Conservation (phyloP, 75 land plant genomes). For the Sequoiadendron giganteum region DNA sequence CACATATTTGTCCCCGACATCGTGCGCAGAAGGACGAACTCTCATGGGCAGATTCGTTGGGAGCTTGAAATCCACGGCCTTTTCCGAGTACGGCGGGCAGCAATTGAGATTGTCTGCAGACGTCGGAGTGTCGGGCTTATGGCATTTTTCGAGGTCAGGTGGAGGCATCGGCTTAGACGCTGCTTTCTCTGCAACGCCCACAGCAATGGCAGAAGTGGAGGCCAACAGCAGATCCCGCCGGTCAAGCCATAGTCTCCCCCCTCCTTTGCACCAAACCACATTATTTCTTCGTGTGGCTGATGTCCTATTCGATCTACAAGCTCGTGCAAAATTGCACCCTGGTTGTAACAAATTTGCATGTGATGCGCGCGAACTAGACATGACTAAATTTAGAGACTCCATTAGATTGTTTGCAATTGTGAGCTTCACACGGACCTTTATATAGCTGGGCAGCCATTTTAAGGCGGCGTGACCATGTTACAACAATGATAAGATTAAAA, state of each 20-base stretch:
- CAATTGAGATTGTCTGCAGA: conserved; percentile 29
- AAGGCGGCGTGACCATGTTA: too few relatives aligned
- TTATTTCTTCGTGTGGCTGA: not conserved
- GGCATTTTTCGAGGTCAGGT: conserved; percentile 44
- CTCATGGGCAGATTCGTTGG: conserved; percentile 14
- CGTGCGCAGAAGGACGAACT: conserved; percentile 39
- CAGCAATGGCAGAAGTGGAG: not conserved
- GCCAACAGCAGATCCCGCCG: not conserved
- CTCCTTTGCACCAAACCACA: not conserved
- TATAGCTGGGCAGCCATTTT: too few relatives aligned
- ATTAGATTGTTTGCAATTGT: too few relatives aligned
- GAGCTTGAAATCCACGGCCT: conserved; percentile 5
- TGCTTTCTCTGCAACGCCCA: not conserved
- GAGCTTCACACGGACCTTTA: too few relatives aligned
- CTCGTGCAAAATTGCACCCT: too few relatives aligned
- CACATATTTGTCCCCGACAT: conserved; percentile 19
- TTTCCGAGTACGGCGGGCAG: conserved; percentile 29
- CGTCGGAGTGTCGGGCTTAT: conserved; percentile 28
- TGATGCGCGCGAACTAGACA: not conserved
- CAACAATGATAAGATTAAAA: too few relatives aligned
- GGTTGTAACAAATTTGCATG: not conserved
- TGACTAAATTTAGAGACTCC: not conserved
- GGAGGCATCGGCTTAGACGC: conserved; percentile 17
- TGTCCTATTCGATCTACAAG: not conserved
- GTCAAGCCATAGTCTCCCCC: not conserved